Percentiles rank a stretch among this genome's conserved stretches.
These are phyloP conservation scores for Neurospora sp. DNA, from an alignment of 495 filamentous ascomycete genomes.

Conservation along the genomic window DNA sequence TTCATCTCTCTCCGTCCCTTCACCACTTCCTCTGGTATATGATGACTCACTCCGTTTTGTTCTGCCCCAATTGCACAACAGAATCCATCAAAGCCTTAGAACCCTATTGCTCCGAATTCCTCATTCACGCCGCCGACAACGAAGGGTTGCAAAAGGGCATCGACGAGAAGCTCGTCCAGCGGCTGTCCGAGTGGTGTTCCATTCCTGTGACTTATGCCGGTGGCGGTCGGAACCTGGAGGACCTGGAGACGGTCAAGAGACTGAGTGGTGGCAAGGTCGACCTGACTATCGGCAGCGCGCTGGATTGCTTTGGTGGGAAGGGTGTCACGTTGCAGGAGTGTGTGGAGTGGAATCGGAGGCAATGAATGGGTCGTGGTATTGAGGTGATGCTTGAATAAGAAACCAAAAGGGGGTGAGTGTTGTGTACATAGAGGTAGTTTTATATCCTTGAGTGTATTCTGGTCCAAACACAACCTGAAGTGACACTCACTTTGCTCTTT, in stretches of 20 bases:
- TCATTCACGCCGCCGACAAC: constrained; percentile 98
- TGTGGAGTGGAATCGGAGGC: constrained; percentile 67
- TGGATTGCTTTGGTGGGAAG: constrained; percentile 89
- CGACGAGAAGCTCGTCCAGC: constrained; percentile 71
- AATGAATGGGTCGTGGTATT: constrained; percentile 4
- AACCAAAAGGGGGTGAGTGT: neutral
- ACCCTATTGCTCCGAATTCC: constrained; percentile 87
- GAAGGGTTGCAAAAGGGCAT: constrained; percentile 87
- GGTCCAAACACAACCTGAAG: neutral
- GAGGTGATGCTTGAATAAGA: neutral
- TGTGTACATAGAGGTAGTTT: neutral
- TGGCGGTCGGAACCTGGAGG: constrained; percentile 69
- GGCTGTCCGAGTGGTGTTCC: constrained; percentile 70
- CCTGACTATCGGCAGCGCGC: constrained; percentile 87
- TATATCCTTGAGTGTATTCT: neutral
- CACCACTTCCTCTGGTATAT: no score
- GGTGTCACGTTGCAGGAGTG: constrained; percentile 82
- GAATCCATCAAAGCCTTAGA: constrained; percentile 73
- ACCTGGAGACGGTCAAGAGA: constrained; percentile 67
- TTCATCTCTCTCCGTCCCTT: neutral
- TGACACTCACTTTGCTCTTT: no score
- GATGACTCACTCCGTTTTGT: neutral
- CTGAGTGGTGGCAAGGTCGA: constrained; percentile 77
- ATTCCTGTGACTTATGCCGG: constrained; percentile 96
- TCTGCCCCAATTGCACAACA: constrained; percentile 18